Conservation (phyloP, 805 yeast species). For the Candida verbasci region DNA sequence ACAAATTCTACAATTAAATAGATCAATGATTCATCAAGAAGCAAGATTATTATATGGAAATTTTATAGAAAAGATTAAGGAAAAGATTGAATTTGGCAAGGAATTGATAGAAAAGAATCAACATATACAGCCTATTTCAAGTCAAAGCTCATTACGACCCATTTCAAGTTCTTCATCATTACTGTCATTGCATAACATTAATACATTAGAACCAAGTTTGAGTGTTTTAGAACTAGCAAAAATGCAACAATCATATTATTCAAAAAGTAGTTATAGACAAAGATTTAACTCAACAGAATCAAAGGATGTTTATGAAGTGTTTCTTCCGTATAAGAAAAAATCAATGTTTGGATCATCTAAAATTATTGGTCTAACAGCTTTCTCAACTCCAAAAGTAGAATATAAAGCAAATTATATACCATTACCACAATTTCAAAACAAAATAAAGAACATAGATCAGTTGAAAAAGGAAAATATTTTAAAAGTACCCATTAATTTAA, state of each 20-base stretch:
- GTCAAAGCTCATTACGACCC: not conserved
- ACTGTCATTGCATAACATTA: conserved; percentile 2
- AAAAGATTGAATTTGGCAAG: conserved; percentile 21
- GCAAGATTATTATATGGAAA: conserved; percentile 28
- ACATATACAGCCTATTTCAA: not conserved
- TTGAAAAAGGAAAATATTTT: conserved; percentile 11
- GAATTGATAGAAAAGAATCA: conserved; percentile 8
- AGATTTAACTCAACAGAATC: not conserved
- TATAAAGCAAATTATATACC: conserved; percentile 23
- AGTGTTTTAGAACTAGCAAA: conserved; percentile 24
- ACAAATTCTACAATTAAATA: conserved; percentile 22
- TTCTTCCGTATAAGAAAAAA: conserved; percentile 26
- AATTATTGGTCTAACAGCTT: conserved; percentile 27
- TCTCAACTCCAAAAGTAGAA: conserved; percentile 27
- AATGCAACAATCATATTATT: conserved; percentile 24
- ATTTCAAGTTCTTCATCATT: conserved; percentile 2
- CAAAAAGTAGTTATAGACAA: conserved; percentile 11
- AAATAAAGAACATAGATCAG: conserved; percentile 1
- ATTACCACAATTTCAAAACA: conserved; percentile 14
- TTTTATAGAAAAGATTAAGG: conserved; percentile 24
- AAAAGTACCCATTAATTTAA: conserved; percentile 27
- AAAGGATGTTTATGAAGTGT: conserved; percentile 22
- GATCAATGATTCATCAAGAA: conserved; percentile 27
- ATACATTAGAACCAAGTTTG: conserved; percentile 14
- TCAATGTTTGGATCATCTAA: conserved; percentile 26